Conservation (phyloP, 768 basidiomycete genomes). For the Hypholoma fasciculare region DNA sequence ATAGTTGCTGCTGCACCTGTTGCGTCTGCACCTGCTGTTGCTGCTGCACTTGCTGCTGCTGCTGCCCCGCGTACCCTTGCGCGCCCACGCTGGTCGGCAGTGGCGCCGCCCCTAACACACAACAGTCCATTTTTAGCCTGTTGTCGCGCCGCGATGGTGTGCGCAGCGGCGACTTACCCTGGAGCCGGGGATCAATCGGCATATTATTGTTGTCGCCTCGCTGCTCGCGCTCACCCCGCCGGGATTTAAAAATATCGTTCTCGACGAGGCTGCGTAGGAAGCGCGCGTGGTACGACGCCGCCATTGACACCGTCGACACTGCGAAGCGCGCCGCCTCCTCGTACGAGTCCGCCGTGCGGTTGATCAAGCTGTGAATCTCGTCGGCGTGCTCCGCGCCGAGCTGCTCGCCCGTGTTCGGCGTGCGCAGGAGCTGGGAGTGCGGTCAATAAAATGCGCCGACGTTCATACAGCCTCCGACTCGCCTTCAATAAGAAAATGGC, state of each 20-base stretch:
- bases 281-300: constrained; percentile 76
- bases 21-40: no score
- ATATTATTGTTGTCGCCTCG: constrained; percentile 31
- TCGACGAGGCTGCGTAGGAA: constrained; percentile 73
- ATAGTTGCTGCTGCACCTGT: no score
- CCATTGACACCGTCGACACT: constrained; percentile 49
- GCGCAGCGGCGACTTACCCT: constrained; percentile 38
- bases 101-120: no score
- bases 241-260: constrained; percentile 59
- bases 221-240: constrained; percentile 39
- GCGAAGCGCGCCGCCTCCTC: constrained; percentile 66
- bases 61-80: no score
- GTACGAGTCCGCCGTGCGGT: constrained; percentile 76
- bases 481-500: constrained; percentile 81
- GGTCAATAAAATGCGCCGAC: not conserved
- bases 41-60: no score
- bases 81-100: no score
- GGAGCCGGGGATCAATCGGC: constrained; percentile 56
- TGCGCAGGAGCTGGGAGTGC: constrained; percentile 63
- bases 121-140: no score
- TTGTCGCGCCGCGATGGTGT: not conserved
- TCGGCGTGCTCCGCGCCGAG: constrained; percentile 60
- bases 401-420: constrained; percentile 54
- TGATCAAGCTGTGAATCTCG: constrained; percentile 67
- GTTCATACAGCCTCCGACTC: constrained; percentile 16